These are phyloP conservation scores for Novymonas esmeraldas DNA, from an alignment of 208 protist genomes.

Conservation along the genomic window DNA sequence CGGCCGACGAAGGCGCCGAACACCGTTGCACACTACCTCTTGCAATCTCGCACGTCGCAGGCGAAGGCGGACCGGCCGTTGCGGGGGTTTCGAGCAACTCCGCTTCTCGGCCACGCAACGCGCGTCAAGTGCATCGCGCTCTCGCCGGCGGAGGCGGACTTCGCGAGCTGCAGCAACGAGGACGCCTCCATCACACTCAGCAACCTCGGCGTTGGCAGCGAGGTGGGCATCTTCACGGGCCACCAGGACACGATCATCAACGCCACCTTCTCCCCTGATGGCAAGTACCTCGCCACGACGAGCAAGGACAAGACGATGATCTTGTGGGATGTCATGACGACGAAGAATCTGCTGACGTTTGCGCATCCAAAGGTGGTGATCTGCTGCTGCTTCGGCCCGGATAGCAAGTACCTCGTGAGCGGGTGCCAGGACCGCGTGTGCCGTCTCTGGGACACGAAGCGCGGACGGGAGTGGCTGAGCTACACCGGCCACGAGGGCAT, in stretches of 20 bases:
- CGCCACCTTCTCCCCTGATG: conserved; percentile 81
- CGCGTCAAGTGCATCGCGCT: conserved; percentile 89
- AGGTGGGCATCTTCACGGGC: conserved; percentile 87
- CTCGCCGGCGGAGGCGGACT: conserved; percentile 66
- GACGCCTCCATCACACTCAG: conserved; percentile 76
- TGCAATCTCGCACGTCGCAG: not conserved
- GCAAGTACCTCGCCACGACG: conserved; percentile 88
- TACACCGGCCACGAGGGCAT: conserved; percentile 84
- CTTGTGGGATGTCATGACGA: conserved; percentile 88
- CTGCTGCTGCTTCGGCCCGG: conserved; percentile 88
- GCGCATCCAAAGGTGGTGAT: conserved; percentile 87
- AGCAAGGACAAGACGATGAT: conserved; percentile 89
- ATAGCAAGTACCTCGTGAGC: conserved; percentile 82
- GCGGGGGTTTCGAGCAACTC: conserved; percentile 31
- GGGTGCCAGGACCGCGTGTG: conserved; percentile 91
- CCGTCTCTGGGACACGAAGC: conserved; percentile 79
- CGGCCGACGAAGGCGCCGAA: conserved; percentile 36
- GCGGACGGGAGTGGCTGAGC: conserved; percentile 62
- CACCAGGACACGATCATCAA: conserved; percentile 87
- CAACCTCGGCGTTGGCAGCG: conserved; percentile 51
- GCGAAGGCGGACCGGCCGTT: conserved; percentile 31
- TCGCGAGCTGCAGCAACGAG: conserved; percentile 85
- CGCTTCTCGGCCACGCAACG: conserved; percentile 71
- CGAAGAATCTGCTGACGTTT: conserved; percentile 73
- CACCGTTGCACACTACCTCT: conserved; percentile 31